Conservation (phyloP, 768 basidiomycete genomes). For the Pleurotus cornucopiae region DNA sequence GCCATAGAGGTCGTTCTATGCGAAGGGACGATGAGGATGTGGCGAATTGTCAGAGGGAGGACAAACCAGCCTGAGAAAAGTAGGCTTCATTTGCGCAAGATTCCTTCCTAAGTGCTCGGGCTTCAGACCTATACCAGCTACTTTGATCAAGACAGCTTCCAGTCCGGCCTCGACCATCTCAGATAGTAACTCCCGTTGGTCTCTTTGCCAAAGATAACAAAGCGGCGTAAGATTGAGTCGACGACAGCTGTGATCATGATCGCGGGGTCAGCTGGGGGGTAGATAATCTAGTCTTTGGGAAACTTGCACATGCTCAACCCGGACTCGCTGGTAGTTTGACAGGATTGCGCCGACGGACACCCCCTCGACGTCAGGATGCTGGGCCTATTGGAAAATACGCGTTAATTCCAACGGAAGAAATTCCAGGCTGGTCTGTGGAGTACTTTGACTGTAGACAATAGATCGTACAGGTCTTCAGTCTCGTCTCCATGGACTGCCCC, state of each 20-base stretch:
- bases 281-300: not conserved
- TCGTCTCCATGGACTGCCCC: slow-evolving; percentile 77
- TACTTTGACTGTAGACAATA: slow-evolving; percentile 79
- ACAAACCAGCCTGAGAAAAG: slow-evolving; percentile 66
- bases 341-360: slow-evolving; percentile 96
- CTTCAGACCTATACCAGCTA: slow-evolving; percentile 89
- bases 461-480: slow-evolving; percentile 84
- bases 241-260: slow-evolving; percentile 52
- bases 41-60: not conserved
- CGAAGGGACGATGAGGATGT: not conserved
- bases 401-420: not conserved
- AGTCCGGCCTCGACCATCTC: slow-evolving; percentile 84
- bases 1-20: slow-evolving; percentile 76
- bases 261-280: not conserved
- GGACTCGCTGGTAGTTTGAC: slow-evolving; percentile 94
- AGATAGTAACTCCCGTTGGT: slow-evolving; percentile 78
- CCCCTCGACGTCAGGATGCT: slow-evolving; percentile 78
- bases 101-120: slow-evolving; percentile 74
- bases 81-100: slow-evolving; percentile 69
- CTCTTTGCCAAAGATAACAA: slow-evolving; percentile 90
- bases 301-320: slow-evolving; percentile 94
- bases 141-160: slow-evolving; percentile 86
- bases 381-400: slow-evolving; percentile 35
- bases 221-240: slow-evolving; percentile 78
- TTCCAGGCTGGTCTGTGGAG: slow-evolving; percentile 9